Percentiles rank a stretch among this genome's conserved stretches.
Conservation (phyloP, 805 yeast genomes). For the Wickerhamiella parazyma region DNA sequence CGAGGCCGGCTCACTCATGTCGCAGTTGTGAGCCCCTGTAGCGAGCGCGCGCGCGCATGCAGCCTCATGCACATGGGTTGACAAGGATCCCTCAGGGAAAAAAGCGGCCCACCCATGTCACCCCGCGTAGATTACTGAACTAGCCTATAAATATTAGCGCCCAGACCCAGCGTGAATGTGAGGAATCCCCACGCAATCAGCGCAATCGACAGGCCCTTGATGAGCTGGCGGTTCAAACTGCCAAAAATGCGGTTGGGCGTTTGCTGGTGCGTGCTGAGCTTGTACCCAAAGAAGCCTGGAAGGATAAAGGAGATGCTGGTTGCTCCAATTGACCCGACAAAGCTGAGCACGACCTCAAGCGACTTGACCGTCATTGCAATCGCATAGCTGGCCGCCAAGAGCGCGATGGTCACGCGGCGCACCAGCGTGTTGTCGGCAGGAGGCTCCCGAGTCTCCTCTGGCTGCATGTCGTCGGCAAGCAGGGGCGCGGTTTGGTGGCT, state of each 20-base stretch:
- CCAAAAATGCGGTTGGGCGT: slow-evolving; percentile 13
- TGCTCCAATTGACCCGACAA: slow-evolving; percentile 89
- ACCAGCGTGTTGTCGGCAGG: not conserved
- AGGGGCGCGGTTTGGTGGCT: slow-evolving; percentile 6
- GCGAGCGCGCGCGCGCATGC: too few relatives aligned
- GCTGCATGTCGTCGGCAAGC: slow-evolving; percentile 6
- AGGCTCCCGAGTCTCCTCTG: not conserved
- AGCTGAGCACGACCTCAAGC: slow-evolving; percentile 66
- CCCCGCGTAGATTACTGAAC: too few relatives aligned
- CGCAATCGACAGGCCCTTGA: slow-evolving; percentile 33
- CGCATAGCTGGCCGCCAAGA: slow-evolving; percentile 42
- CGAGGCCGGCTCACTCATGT: too few relatives aligned
- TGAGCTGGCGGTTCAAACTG: not conserved
- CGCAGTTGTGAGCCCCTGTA: too few relatives aligned
- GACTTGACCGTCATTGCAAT: slow-evolving; percentile 58
- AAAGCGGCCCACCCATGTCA: too few relatives aligned
- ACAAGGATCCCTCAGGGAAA: too few relatives aligned
- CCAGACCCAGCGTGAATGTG: slow-evolving; percentile 56
- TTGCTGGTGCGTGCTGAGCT: slow-evolving; percentile 25
- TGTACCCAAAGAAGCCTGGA: slow-evolving; percentile 79
- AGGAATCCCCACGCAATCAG: slow-evolving; percentile 54
- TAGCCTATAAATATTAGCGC: slow-evolving; percentile 21
- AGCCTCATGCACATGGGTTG: too few relatives aligned
- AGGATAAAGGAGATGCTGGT: slow-evolving; percentile 81
- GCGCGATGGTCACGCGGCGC: slow-evolving; percentile 27